phyloP scores from a whole-genome alignment of 139 green algal genomes.

The Coelastrella sp. region DNA sequence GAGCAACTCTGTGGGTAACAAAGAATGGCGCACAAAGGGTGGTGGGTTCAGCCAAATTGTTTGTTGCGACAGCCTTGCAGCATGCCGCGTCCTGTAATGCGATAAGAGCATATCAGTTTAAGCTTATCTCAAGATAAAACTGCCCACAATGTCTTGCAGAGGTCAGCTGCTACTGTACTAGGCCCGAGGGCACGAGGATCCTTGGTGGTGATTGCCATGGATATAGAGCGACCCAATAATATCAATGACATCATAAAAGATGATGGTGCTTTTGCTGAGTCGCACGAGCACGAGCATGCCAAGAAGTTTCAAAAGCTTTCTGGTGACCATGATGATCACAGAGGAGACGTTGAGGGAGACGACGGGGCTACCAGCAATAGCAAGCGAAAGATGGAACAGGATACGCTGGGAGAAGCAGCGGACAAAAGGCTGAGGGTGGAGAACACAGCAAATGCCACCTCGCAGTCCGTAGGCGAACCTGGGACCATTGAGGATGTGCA shows the following conservation, averaged over 20 bases:
- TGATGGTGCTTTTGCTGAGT: not conserved
- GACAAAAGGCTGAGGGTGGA: not conserved
- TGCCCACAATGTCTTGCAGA: too few relatives aligned
- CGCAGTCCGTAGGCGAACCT: not conserved
- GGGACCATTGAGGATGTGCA: not conserved
- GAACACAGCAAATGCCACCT: constrained; percentile 19
- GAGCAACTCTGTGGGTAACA: too few relatives aligned
- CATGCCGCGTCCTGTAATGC: too few relatives aligned
- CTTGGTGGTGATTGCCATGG: too few relatives aligned
- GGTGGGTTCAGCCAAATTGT: too few relatives aligned
- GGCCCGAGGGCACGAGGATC: too few relatives aligned
- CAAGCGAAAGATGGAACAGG: not conserved
- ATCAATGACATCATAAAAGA: not conserved
- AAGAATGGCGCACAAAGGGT: too few relatives aligned
- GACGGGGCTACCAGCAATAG: not conserved
- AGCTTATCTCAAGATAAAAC: too few relatives aligned
- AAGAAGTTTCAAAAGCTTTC: not conserved
- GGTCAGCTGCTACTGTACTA: too few relatives aligned
- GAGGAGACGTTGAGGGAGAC: not conserved
- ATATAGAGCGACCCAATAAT: too few relatives aligned
- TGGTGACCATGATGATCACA: not conserved
- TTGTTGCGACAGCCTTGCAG: too few relatives aligned
- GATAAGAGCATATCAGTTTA: too few relatives aligned
- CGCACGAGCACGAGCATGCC: not conserved
- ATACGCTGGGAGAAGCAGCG: not conserved